Evolutionary conservation across 495 filamentous ascomycete species (phyloP), one percentile per base, ranked within the genome.

Genomic region (Hyphodiscus hymeniophilus): DNA sequence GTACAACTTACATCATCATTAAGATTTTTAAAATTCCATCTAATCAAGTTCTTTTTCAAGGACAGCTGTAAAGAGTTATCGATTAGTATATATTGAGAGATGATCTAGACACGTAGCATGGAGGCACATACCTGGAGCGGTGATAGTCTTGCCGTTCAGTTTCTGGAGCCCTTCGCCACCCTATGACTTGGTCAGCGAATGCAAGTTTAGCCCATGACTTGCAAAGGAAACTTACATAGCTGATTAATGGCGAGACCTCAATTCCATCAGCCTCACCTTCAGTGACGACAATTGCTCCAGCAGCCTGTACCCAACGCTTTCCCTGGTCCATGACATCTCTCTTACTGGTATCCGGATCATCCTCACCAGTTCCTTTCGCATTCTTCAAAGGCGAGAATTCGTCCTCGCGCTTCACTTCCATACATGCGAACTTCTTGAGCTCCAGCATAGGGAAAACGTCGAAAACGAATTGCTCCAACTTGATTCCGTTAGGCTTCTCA

Each of bases 311-410:
- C 89, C 91, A 97, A 51, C 84, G 77, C 63, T 76, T 76, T 12
- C 92, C 92, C 66, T 96, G 94, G 22, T 74, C 70, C 76, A 95
- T 79, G 60, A 97, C 94, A 64, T 96, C 90, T 35, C 70, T 72
- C 58, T 79, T 85, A 69, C 86, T 92, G 35, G 92, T 99, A 56
- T 95, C 88, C 2, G 88, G 87, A 63, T 95, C 87, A 63, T 99
- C 92, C 69, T 96, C 83, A 16, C 85, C 85, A 11, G 89, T 89
- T 18, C 90, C 90, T 54, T 73, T 76, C 18, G 87, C 94, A 55
- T 99, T 99, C 81, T 99, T 99, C 52, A 99, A 72, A 8, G 92
- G 91, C 38, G 91, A 96, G 71, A 99, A 99, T 68, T 99, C 92
- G 48, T 99, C 92, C 69, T 96, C 89, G 26, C 92, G 87, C 61